Conservation (phyloP, 345 rosid species). For the Melaleuca alternifolia region DNA sequence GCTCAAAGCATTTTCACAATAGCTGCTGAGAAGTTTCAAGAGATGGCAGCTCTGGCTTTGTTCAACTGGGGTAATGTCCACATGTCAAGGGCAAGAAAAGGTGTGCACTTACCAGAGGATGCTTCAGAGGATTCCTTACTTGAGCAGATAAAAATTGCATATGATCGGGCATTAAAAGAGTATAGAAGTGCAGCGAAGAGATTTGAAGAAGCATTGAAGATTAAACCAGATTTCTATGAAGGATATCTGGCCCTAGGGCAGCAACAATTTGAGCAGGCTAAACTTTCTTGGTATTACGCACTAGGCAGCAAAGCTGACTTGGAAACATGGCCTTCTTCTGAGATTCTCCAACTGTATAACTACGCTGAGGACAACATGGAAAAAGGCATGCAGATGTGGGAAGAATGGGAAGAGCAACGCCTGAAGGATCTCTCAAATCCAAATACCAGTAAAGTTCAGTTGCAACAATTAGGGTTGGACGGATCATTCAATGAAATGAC, state of each 20-base stretch:
- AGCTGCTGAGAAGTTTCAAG: slow-evolving; percentile 81
- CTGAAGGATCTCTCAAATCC: slow-evolving; percentile 10
- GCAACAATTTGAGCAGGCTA: slow-evolving; percentile 86
- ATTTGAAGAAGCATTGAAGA: slow-evolving; percentile 67
- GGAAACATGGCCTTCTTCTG: slow-evolving; percentile 47
- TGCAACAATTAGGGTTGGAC: slow-evolving; percentile 20
- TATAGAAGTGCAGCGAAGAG: slow-evolving; percentile 42
- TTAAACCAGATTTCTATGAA: slow-evolving; percentile 77
- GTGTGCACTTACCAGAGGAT: slow-evolving; percentile 40
- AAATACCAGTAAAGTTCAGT: slow-evolving; percentile 3
- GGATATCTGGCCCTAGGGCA: slow-evolving; percentile 59
- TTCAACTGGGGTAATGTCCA: slow-evolving; percentile 84
- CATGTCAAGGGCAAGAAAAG: slow-evolving; percentile 78
- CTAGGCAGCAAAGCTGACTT: slow-evolving; percentile 44
- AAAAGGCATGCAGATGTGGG: slow-evolving; percentile 54
- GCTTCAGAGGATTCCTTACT: slow-evolving; percentile 44
- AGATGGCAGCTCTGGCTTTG: slow-evolving; percentile 78
- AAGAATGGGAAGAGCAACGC: slow-evolving; percentile 29
- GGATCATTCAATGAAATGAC: slow-evolving; percentile 32
- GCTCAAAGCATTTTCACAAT: slow-evolving; percentile 58
- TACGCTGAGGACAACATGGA: slow-evolving; percentile 69
- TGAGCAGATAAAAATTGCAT: slow-evolving; percentile 41
- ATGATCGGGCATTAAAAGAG: slow-evolving; percentile 52
- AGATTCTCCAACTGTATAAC: slow-evolving; percentile 49
- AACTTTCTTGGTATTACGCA: slow-evolving; percentile 76